phyloP scores from a whole-genome alignment of 106 monocot species.

The Dioscorea dumetorum region DNA sequence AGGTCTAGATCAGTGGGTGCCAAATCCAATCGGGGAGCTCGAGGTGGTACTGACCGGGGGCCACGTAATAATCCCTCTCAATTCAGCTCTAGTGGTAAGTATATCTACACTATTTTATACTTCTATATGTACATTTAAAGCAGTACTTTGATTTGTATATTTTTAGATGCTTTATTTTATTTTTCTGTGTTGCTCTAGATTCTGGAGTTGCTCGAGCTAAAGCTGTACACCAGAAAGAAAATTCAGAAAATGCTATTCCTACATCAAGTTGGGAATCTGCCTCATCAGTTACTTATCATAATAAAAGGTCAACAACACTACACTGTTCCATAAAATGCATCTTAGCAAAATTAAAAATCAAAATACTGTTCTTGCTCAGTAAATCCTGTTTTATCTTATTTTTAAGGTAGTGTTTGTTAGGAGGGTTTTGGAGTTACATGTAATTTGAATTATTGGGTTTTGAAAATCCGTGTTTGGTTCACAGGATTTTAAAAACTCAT shows the following conservation, averaged over 20 bases:
- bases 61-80: conserved; percentile 24
- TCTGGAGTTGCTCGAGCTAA: conserved; percentile 31
- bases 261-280: conserved; percentile 29
- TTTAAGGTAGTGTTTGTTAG: too few relatives aligned
- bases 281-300: conserved; percentile 7
- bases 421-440: too few relatives aligned
- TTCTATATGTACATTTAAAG: conserved; percentile 1
- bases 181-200: conserved; percentile 14
- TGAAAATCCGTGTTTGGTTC: too few relatives aligned
- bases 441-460: too few relatives aligned
- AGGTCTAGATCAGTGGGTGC: conserved; percentile 38
- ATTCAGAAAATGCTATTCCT: conserved; percentile 19
- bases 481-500: too few relatives aligned
- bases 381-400: too few relatives aligned
- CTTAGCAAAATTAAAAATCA: too few relatives aligned
- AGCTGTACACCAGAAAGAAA: conserved; percentile 44
- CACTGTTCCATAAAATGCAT: too few relatives aligned
- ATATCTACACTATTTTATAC: background rate
- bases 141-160: too few relatives aligned
- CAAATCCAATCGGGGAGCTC: conserved; percentile 34
- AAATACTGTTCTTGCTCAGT: too few relatives aligned
- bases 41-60: conserved; percentile 37
- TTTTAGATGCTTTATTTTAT: conserved; percentile 1
- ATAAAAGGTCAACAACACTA: conserved; percentile 11
- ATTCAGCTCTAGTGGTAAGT: conserved; percentile 33